These are phyloP conservation scores for Hymenoscyphus occultus DNA, from an alignment of 2,329 filamentous ascomycete genomes.

Conservation along the genomic window DNA sequence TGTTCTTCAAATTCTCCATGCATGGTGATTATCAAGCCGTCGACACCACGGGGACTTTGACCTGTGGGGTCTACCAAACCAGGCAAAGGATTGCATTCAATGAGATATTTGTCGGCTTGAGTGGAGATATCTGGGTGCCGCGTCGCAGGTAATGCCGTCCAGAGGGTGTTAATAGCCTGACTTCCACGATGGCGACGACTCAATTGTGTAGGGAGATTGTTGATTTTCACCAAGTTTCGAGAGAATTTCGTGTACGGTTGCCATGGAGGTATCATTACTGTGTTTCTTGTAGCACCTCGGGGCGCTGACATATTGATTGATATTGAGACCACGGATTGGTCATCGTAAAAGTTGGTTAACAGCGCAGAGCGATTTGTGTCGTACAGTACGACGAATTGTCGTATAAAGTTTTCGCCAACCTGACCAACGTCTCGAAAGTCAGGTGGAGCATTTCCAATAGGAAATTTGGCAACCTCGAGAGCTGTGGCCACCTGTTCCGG, in stretches of 20 bases:
- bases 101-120: conserved; percentile 70
- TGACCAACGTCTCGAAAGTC: conserved; percentile 72
- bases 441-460: conserved; percentile 59
- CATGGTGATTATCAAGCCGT: conserved; percentile 74
- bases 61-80: conserved; percentile 68
- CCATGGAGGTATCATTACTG: conserved; percentile 57
- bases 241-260: conserved; percentile 72
- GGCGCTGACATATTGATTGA: conserved; percentile 64
- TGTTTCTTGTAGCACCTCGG: conserved; percentile 38
- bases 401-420: conserved; percentile 73
- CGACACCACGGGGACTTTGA: conserved; percentile 63
- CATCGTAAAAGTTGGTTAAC: conserved; percentile 69
- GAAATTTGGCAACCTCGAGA: conserved; percentile 48
- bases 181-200: conserved; percentile 64
- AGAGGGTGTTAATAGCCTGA: conserved; percentile 63
- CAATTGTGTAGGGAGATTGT: conserved; percentile 55
- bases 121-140: conserved; percentile 69
- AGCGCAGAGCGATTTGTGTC: conserved; percentile 68
- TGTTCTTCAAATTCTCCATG: conserved; percentile 83
- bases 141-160: conserved; percentile 68
- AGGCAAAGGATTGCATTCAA: conserved; percentile 75
- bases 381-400: conserved; percentile 70
- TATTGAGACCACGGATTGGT: conserved; percentile 70
- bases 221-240: conserved; percentile 73
- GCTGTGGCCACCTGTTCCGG: conserved; percentile 63